phyloP scores from a whole-genome alignment of 2,329 filamentous ascomycete genomes.

The Aureobasidium mangrovei region DNA sequence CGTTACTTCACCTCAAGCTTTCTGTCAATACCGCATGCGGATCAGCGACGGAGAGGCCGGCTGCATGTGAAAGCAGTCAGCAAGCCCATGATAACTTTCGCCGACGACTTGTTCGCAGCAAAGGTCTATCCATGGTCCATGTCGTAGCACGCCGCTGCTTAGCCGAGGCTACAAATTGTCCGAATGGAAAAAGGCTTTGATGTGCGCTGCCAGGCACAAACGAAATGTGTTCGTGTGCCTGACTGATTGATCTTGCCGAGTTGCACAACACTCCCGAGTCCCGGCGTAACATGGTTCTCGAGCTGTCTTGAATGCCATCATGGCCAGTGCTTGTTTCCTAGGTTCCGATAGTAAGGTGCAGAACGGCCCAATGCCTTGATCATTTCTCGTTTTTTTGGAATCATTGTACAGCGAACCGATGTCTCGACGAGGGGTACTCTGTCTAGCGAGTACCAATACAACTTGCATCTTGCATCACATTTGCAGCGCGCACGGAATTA shows the following conservation, averaged over 20 bases:
- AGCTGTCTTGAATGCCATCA: not conserved
- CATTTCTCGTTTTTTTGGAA: not conserved
- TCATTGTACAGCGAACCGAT: not conserved
- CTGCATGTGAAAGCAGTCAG: not conserved
- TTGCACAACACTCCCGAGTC: not conserved
- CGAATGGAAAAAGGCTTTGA: not conserved
- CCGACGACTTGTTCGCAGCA: not conserved
- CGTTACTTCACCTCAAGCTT: not conserved
- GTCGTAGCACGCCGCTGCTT: conserved; percentile 4
- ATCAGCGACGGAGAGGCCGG: not conserved
- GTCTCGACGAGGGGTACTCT: not conserved
- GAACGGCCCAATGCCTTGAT: not conserved
- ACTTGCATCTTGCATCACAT: conserved; percentile 9
- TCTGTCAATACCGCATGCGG: not conserved
- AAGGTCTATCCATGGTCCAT: not conserved
- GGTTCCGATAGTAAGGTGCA: not conserved
- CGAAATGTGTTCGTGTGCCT: not conserved
- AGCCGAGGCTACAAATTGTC: not conserved
- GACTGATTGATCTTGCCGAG: not conserved
- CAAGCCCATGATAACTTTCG: not conserved
- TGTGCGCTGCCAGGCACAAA: conserved; percentile 7
- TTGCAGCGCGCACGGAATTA: not conserved
- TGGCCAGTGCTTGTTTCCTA: not conserved
- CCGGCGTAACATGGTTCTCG: not conserved
- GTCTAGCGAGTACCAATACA: not conserved